A percentile compares a stretch with the other conserved stretches of the same genome.
Conservation (phyloP, 1,139 yeast genomes). For the Yamadazyma spencermartinsiae region DNA sequence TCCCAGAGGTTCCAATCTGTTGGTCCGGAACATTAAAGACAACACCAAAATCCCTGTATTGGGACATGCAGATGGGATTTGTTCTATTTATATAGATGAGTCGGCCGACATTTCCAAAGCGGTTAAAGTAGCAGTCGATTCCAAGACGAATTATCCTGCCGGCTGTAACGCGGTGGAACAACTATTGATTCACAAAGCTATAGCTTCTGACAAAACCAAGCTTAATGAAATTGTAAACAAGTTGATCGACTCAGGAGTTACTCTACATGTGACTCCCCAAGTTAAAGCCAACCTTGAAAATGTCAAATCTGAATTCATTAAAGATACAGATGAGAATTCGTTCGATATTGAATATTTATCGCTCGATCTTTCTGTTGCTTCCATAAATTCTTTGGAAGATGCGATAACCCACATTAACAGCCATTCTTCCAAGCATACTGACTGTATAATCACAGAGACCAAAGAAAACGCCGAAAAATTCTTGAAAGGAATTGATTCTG, state of each 20-base stretch:
- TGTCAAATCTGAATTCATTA: conserved; percentile 20
- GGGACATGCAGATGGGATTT: conserved; percentile 98
- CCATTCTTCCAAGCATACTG: conserved; percentile 97
- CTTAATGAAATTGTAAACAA: conserved; percentile 47
- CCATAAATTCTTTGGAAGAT: conserved; percentile 56
- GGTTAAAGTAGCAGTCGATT: conserved; percentile 69
- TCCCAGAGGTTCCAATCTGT: conserved; percentile 93
- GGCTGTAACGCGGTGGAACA: conserved; percentile 98
- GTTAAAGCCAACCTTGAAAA: conserved; percentile 29
- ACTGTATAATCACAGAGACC: conserved; percentile 79
- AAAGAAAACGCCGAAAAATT: conserved; percentile 71
- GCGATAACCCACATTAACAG: conserved; percentile 83
- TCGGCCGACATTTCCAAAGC: conserved; percentile 80
- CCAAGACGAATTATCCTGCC: conserved; percentile 96
- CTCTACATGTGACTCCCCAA: conserved; percentile 64
- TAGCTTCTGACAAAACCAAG: conserved; percentile 36
- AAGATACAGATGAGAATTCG: conserved; percentile 53
- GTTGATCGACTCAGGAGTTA: conserved; percentile 66
- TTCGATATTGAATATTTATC: conserved; percentile 84
- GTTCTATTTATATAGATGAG: conserved; percentile 80
- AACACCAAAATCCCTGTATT: conserved; percentile 93
- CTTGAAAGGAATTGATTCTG: conserved; percentile 84
- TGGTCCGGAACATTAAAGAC: conserved; percentile 81
- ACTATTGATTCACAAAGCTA: conserved; percentile 60
- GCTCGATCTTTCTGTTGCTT: conserved; percentile 73